Evolutionary conservation across 2,329 filamentous ascomycete species (phyloP).

Genomic region (Blastomyces silverae): DNA sequence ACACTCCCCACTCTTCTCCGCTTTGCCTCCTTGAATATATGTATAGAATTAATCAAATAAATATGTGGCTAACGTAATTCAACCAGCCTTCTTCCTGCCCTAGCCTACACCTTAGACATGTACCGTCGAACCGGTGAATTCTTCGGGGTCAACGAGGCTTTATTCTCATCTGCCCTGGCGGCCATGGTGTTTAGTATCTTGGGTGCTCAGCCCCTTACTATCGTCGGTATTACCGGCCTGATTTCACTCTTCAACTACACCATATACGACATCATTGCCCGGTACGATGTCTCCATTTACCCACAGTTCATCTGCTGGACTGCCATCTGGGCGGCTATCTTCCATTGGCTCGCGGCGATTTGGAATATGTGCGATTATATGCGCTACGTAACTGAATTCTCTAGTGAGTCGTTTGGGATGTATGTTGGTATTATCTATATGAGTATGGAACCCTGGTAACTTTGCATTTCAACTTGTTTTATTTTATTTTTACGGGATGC

Average conservation of each 20-base stretch:
- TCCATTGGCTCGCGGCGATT: slow-evolving; percentile 51
- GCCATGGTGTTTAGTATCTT: slow-evolving; percentile 50
- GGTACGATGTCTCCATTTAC: slow-evolving; percentile 47
- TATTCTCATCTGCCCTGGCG: slow-evolving; percentile 51
- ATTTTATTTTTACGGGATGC: slow-evolving; percentile 5
- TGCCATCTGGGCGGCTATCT: slow-evolving; percentile 52
- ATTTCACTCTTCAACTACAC: slow-evolving; percentile 55
- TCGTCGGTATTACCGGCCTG: slow-evolving; percentile 52
- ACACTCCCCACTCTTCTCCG: not conserved
- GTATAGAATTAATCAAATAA: not conserved
- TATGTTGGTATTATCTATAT: slow-evolving; percentile 54
- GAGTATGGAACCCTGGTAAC: slow-evolving; percentile 28
- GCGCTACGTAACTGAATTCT: slow-evolving; percentile 54
- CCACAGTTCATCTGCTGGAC: slow-evolving; percentile 52
- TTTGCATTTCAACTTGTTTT: not conserved
- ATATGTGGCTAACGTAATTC: slow-evolving; percentile 1
- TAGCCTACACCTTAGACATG: slow-evolving; percentile 56
- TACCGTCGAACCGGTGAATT: slow-evolving; percentile 49
- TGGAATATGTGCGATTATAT: slow-evolving; percentile 53
- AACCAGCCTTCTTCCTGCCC: slow-evolving; percentile 48
- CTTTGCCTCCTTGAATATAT: not conserved
- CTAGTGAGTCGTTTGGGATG: slow-evolving; percentile 48
- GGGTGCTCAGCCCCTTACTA: slow-evolving; percentile 49
- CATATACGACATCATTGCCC: slow-evolving; percentile 51
- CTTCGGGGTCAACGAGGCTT: slow-evolving; percentile 52